These are phyloP conservation scores for Neurospora crassa DNA, from an alignment of 2,329 filamentous ascomycete species.

Conservation along the genomic window DNA sequence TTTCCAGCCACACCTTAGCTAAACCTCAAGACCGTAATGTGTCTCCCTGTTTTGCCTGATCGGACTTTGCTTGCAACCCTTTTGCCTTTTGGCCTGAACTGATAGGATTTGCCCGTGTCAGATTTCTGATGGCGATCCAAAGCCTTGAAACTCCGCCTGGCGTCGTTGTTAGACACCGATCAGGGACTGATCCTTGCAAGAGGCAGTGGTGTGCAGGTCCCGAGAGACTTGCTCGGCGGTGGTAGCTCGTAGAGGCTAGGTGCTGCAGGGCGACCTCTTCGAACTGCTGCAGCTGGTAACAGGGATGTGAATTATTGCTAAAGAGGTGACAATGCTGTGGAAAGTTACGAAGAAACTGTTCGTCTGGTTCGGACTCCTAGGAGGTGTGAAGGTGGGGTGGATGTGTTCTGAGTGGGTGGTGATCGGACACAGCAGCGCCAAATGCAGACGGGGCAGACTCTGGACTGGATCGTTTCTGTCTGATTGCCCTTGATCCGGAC, in stretches of 20 bases:
- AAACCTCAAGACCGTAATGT: neutral
- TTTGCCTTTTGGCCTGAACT: neutral
- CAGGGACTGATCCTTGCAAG: neutral
- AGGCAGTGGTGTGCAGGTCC: neutral
- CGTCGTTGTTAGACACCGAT: neutral
- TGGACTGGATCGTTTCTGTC: neutral
- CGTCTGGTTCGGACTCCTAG: neutral
- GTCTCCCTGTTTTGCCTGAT: neutral
- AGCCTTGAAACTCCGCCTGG: neutral
- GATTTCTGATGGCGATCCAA: neutral
- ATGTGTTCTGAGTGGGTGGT: neutral
- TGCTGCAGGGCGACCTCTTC: neutral
- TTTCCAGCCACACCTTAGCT: conserved; percentile 2
- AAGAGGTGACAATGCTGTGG: neutral
- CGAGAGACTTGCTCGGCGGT: neutral
- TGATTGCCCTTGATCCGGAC: neutral
- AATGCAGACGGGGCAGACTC: neutral
- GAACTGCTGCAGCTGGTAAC: neutral
- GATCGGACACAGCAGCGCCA: neutral
- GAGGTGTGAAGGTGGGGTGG: neutral
- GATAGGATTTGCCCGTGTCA: neutral
- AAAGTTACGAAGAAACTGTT: neutral
- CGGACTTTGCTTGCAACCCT: neutral
- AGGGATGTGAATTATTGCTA: neutral
- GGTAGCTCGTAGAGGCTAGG: neutral